Conservation (phyloP, 2,329 filamentous ascomycete genomes). For the Microdochium paspali region DNA sequence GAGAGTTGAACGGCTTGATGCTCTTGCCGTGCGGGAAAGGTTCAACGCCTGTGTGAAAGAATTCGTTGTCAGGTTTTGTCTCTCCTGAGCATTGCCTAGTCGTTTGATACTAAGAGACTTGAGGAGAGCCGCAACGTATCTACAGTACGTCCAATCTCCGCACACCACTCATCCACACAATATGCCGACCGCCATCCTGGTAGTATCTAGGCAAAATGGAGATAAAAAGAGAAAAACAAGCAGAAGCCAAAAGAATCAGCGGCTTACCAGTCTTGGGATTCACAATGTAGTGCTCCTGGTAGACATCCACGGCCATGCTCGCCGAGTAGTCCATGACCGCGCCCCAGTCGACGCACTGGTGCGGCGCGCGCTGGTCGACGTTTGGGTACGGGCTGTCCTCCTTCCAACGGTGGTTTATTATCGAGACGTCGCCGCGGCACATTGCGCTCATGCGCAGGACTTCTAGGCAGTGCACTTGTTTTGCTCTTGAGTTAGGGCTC, state of each 20-base stretch:
- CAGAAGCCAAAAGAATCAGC: too few relatives aligned
- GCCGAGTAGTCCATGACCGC: not conserved
- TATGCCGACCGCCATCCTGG: not conserved
- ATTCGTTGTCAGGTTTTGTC: too few relatives aligned
- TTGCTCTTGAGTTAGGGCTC: not conserved
- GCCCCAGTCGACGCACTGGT: constrained; percentile 2
- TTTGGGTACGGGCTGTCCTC: not conserved
- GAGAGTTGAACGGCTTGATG: too few relatives aligned
- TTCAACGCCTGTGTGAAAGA: too few relatives aligned
- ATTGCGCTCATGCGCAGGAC: constrained; percentile 1
- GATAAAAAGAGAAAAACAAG: not conserved
- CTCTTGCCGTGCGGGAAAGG: too few relatives aligned
- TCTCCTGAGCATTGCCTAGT: too few relatives aligned
- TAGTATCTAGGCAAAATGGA: not conserved
- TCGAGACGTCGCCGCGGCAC: constrained; percentile 2
- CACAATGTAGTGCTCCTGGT: constrained; percentile 27
- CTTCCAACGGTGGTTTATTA: constrained; percentile 1
- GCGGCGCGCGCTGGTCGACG: constrained; percentile 2
- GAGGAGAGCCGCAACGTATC: not conserved
- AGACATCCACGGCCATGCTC: not conserved
- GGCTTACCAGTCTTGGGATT: constrained; percentile 26
- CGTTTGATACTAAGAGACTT: too few relatives aligned
- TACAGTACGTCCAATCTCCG: too few relatives aligned
- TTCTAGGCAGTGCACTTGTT: constrained; percentile 2
- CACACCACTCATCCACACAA: too few relatives aligned